These are phyloP conservation scores for Phytophthora aleatoria DNA, from an alignment of 352 stramenopile genomes.

Conservation along the genomic window DNA sequence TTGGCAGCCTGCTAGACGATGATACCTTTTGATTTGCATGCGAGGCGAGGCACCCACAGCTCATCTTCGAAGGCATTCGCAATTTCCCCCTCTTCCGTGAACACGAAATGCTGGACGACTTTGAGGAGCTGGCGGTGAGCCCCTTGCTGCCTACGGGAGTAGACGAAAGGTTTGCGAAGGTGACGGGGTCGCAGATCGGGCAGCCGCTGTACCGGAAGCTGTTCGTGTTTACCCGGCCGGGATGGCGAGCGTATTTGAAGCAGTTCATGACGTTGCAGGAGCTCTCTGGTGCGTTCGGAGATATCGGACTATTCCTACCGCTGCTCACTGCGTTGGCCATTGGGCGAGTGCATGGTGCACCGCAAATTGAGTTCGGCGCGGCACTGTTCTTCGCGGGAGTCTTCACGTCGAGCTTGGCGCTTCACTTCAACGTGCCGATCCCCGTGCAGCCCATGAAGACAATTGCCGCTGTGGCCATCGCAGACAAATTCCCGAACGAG, in stretches of 20 bases:
- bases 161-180: conserved; percentile 37
- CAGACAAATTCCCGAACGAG: conserved; percentile 73
- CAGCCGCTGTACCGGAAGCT: conserved; percentile 50
- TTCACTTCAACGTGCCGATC: conserved; percentile 92
- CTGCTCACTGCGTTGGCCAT: conserved; percentile 92
- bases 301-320: conserved; percentile 94
- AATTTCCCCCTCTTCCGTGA: conserved; percentile 2
- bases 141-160: conserved; percentile 43
- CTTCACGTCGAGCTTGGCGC: conserved; percentile 86
- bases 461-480: conserved; percentile 90
- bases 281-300: conserved; percentile 90
- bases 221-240: conserved; percentile 61
- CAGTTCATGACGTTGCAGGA: conserved; percentile 81
- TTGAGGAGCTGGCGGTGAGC: conserved; percentile 11
- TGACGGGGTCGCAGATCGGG: conserved; percentile 56
- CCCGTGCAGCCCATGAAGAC: conserved; percentile 97
- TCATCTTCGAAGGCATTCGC: conserved; percentile 13
- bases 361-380: conserved; percentile 87
- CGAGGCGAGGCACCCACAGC: background rate
- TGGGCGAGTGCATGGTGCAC: conserved; percentile 61
- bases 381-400: conserved; percentile 93
- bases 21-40: conserved; percentile 31
- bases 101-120: conserved; percentile 22
- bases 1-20: background rate
- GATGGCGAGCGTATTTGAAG: conserved; percentile 61